Evolutionary conservation across 345 rosid species (phyloP).

Genomic region (Linum lewisii): DNA sequence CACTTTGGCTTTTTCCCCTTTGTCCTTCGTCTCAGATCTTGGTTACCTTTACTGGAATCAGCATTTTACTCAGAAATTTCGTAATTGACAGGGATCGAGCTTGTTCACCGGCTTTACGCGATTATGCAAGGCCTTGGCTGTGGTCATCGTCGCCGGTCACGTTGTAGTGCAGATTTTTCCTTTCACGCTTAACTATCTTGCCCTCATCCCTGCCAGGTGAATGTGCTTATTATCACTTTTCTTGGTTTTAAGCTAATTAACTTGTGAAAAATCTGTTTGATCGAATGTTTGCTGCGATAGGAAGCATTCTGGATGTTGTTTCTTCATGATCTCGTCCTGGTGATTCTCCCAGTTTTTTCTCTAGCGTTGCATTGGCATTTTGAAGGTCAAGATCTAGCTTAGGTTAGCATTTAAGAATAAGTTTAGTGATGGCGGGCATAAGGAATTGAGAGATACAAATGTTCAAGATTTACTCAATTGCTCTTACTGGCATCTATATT

Average conservation of each 20-base stretch:
- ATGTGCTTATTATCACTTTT: neutral
- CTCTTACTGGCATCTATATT: too few relatives aligned
- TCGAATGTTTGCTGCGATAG: too few relatives aligned
- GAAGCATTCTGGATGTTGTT: neutral
- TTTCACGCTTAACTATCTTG: conserved; percentile 52
- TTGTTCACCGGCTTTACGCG: conserved; percentile 66
- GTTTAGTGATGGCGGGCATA: neutral
- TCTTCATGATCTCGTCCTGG: neutral
- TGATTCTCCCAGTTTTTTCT: neutral
- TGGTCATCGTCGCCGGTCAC: conserved; percentile 70
- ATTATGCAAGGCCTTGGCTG: conserved; percentile 85
- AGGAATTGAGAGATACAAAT: neutral
- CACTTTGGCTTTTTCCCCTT: neutral
- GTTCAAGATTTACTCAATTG: too few relatives aligned
- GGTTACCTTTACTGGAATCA: neutral
- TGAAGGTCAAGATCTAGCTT: neutral
- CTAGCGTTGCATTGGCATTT: neutral
- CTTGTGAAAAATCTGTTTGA: neutral
- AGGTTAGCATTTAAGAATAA: neutral
- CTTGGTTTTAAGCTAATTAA: neutral
- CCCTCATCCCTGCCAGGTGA: conserved; percentile 90
- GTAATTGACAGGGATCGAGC: conserved; percentile 39
- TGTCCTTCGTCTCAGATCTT: neutral
- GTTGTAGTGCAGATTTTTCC: conserved; percentile 74
- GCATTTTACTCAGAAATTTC: neutral